Evolutionary conservation across 495 filamentous ascomycete species (phyloP).

Genomic region (Talaromyces thailandensis): DNA sequence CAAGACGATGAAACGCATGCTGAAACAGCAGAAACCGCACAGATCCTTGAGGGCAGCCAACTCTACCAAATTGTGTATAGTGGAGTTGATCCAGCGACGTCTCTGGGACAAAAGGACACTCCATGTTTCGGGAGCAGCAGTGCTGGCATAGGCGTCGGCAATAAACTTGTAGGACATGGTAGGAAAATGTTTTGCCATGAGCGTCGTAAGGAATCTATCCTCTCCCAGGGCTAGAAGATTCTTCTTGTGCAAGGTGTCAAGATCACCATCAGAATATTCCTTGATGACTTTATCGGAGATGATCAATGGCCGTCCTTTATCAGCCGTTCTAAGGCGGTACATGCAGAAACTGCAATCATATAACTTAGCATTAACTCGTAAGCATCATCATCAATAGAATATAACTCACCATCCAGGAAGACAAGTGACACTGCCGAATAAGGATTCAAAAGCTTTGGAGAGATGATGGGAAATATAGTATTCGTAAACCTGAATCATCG

Average conservation of each 20-base stretch:
- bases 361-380: neutral
- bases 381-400: neutral
- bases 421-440: slow-evolving; percentile 95
- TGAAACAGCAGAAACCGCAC: slow-evolving; percentile 98
- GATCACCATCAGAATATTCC: slow-evolving; percentile 78
- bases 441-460: slow-evolving; percentile 87
- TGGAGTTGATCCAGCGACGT: slow-evolving; percentile 98
- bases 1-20: slow-evolving; percentile 95
- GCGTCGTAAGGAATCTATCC: slow-evolving; percentile 92
- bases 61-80: slow-evolving; percentile 89
- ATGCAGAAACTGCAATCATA: slow-evolving; percentile 73
- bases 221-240: slow-evolving; percentile 91
- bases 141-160: slow-evolving; percentile 83
- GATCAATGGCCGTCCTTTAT: slow-evolving; percentile 85
- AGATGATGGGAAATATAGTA: slow-evolving; percentile 96
- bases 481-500: slow-evolving; percentile 99
- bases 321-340: slow-evolving; percentile 91
- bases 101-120: slow-evolving; percentile 86
- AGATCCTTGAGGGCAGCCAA: slow-evolving; percentile 80
- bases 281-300: slow-evolving; percentile 78
- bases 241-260: slow-evolving; percentile 98
- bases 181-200: slow-evolving; percentile 98
- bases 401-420: slow-evolving; percentile 87
- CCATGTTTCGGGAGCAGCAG: slow-evolving; percentile 90
- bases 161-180: slow-evolving; percentile 94